Evolutionary conservation across 2,329 filamentous ascomycete species (phyloP), one percentile per base, ranked within the genome.

Genomic region (Hymenoscyphus linearis): DNA sequence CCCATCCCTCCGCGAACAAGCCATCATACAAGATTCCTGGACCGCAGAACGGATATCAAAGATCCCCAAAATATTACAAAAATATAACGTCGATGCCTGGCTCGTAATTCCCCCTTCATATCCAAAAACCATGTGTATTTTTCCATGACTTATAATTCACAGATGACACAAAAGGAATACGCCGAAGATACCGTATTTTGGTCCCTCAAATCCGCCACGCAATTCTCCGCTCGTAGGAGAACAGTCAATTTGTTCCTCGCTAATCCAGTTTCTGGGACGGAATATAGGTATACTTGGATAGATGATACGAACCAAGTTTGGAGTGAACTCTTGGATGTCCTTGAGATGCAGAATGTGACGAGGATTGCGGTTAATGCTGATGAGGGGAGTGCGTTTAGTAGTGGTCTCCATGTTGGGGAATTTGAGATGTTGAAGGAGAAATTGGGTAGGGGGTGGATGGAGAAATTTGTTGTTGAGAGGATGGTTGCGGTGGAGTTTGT

Each of bases 131-230:
- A 2, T n/a, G 10, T 5, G 2, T 12, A 14, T 22, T 26, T 31
- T 27, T 26, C 37, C 52, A 34, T 44, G 12, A 14, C 35, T 53
- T 9, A 40, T 34, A 34, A 13, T n/a, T 10, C 18, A 14, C 50
- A 80, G 78, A 78, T 80, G 65, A 79, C 77, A 71, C 78, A 82
- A 69, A 76, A 76, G 56, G 79, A 82, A 64, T 80, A 81, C 66
- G 78, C 77, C 62, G 79, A 82, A 65, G 79, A 82, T 60, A 80
- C 79, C 0, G 75, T 78, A 26, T 81, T 81, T 69, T 81, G 79
- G 78, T 77, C 79, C 3, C 74, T 82, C 36, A 81, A 80, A 64
- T 69, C 72, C 22, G 75, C 75, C 4, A 72, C 68, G 6, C 75
- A 79, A 65, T 81, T 81, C 69, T 79, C 78, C 2, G 79, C 80